phyloP scores from a whole-genome alignment of 2,329 filamentous ascomycete species.

The Trichoderma endophyticum region DNA sequence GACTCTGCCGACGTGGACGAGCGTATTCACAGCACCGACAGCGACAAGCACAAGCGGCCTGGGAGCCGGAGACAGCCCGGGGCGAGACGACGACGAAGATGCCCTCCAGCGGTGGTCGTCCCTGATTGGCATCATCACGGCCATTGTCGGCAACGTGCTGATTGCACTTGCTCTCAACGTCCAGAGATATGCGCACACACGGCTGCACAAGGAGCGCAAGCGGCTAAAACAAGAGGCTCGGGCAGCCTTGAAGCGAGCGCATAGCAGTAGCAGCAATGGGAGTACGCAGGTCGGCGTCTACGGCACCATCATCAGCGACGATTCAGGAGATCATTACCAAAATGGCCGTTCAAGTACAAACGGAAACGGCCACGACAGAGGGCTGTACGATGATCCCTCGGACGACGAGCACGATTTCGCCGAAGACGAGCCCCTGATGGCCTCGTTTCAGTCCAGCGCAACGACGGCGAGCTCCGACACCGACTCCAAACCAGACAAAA shows the following conservation, averaged over 20 bases:
- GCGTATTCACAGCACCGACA: constrained; percentile 7
- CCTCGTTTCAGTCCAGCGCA: constrained; percentile 45
- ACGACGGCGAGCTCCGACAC: constrained; percentile 26
- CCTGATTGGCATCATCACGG: constrained; percentile 89
- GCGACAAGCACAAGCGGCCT: background rate
- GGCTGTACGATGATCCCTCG: constrained; percentile 5
- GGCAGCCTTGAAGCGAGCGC: constrained; percentile 49
- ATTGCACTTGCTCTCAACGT: constrained; percentile 96
- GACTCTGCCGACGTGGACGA: constrained; percentile 24
- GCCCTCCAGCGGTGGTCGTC: constrained; percentile 76
- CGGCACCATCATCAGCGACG: constrained; percentile 31
- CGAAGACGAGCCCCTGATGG: constrained; percentile 52
- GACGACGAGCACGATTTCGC: constrained; percentile 28
- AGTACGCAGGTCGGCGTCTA: constrained; percentile 32
- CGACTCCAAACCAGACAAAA: constrained; percentile 30
- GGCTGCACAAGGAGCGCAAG: constrained; percentile 68
- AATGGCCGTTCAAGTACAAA: constrained; percentile 22
- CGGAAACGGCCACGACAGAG: constrained; percentile 18
- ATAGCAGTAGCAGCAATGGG: constrained; percentile 22
- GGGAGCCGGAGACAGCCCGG: constrained; percentile 18
- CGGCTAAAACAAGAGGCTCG: constrained; percentile 54
- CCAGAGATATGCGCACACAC: constrained; percentile 90
- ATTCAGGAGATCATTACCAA: constrained; percentile 15
- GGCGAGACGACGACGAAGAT: constrained; percentile 37
- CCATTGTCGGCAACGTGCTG: constrained; percentile 86